Evolutionary conservation across 768 basidiomycete species (phyloP).

Genomic region (Termitomyces sp.): DNA sequence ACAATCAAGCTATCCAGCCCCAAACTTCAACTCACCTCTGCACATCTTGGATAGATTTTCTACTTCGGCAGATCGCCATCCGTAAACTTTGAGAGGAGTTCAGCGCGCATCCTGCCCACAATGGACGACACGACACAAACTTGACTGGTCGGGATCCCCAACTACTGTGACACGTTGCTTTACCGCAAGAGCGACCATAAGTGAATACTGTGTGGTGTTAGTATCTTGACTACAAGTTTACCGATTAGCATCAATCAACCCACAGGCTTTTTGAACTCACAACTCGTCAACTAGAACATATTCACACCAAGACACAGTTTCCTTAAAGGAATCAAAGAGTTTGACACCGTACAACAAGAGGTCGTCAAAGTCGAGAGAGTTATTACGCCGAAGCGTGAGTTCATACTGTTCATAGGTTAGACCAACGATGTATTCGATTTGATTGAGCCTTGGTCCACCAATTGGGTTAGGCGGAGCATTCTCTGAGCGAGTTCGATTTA

Average conservation of each 20-base stretch:
- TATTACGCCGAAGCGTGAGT: slow-evolving; percentile 46
- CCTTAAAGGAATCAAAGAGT: slow-evolving; percentile 47
- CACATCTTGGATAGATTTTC: slow-evolving; percentile 72
- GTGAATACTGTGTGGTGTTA: slow-evolving; percentile 73
- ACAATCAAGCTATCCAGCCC: background rate
- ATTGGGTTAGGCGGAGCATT: background rate
- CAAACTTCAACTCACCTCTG: slow-evolving; percentile 32
- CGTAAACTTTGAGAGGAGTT: slow-evolving; percentile 48
- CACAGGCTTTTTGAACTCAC: slow-evolving; percentile 33
- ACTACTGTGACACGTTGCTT: slow-evolving; percentile 66
- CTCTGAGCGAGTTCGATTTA: slow-evolving; percentile 3
- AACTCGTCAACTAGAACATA: slow-evolving; percentile 83
- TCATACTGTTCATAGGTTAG: slow-evolving; percentile 67
- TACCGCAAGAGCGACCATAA: slow-evolving; percentile 64
- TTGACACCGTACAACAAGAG: slow-evolving; percentile 67
- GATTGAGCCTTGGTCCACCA: slow-evolving; percentile 4
- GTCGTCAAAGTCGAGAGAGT: slow-evolving; percentile 87
- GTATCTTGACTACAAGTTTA: slow-evolving; percentile 59
- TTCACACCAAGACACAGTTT: slow-evolving; percentile 50
- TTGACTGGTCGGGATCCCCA: slow-evolving; percentile 90
- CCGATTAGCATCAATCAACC: background rate
- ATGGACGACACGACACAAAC: slow-evolving; percentile 26
- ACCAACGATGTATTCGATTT: slow-evolving; percentile 35
- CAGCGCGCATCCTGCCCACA: background rate
- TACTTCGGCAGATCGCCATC: slow-evolving; percentile 81